A percentile compares a stretch with the other conserved stretches of the same genome.
phyloP scores from a whole-genome alignment of 129 eudicot species.

The Lactuca saligna region DNA sequence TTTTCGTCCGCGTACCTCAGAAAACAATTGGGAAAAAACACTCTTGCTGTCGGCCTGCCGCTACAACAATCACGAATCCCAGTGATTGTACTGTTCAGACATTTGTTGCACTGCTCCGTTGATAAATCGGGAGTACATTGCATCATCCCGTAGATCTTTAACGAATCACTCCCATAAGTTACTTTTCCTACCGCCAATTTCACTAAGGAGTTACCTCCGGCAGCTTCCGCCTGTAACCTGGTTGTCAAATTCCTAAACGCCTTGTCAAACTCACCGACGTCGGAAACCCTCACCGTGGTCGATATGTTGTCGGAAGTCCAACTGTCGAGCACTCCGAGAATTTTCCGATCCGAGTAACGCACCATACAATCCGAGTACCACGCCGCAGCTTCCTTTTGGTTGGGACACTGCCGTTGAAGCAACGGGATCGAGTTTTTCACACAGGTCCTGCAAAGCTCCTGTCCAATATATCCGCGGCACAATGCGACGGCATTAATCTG shows the following conservation, averaged over 20 bases:
- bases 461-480: slow-evolving; percentile 46
- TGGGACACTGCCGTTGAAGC: slow-evolving; percentile 31
- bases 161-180: slow-evolving; percentile 12
- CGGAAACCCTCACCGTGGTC: slow-evolving; percentile 12
- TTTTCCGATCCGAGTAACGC: slow-evolving; percentile 36
- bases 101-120: slow-evolving; percentile 30
- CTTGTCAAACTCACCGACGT: slow-evolving; percentile 7
- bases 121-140: slow-evolving; percentile 72
- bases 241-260: slow-evolving; percentile 19
- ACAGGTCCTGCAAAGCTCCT: slow-evolving; percentile 30
- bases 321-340: slow-evolving; percentile 22
- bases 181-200: slow-evolving; percentile 26
- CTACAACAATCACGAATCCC: slow-evolving; percentile 30
- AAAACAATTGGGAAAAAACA: slow-evolving; percentile 42
- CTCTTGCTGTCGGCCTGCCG: slow-evolving; percentile 34
- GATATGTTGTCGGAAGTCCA: slow-evolving; percentile 14
- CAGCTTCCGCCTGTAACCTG: slow-evolving; percentile 15
- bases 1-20: slow-evolving; percentile 34
- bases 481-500: slow-evolving; percentile 30
- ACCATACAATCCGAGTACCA: slow-evolving; percentile 45
- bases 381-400: slow-evolving; percentile 35
- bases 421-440: slow-evolving; percentile 21
- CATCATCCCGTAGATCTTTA: slow-evolving; percentile 37
- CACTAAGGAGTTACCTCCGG: slow-evolving; percentile 27
- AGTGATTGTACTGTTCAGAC: slow-evolving; percentile 28